Base-by-base conservation (phyloP, 169 alveolate species). In the Amoebophrya sp. region DNA sequence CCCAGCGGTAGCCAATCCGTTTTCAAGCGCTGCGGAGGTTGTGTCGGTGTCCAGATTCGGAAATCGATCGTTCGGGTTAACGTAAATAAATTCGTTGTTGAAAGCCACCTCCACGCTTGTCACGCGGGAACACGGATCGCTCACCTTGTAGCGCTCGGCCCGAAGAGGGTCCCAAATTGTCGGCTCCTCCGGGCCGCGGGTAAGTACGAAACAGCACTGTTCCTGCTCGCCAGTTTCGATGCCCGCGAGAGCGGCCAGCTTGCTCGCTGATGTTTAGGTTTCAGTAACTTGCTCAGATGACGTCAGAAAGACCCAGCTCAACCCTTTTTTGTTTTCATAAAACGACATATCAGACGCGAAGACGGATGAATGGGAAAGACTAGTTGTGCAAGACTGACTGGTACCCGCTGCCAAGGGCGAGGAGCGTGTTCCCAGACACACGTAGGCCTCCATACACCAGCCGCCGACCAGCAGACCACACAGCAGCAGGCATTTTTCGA, bases 101-200 rank as follows among this genome's bases (percentile, higher is more conserved):
- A 66, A 66, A 25, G 83, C 83, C 2, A 66, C 83, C 38, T 66
- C 83, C 32, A 66, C 83, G 35, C 38, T 1, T 18, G 35, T 0
- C 7, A 66, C 18, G 2, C 32, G 1, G 10, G 83, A 66, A 25
- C 38, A 2, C 29, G 83, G 35, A 25, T 66, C 83, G 35, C 35
- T 66, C 7, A 25, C 83, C 29, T 7, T 7, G 32, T 66, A 66
- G 83, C 83, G 83, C 83, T 66, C 83, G 39, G 83, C 29, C 32
- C 83, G 83, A 66, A 66, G 83, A 3, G 83, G 83, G 32, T 66
- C 83, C 83, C 83, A 66, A 25, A 66, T 66, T 2, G 83, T 66
- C 38, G 35, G 10, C 35, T 66, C 83, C 83, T 66, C 83, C 35
- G 35, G 32, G 83, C 83, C 83, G 29, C 83, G 83, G 10, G 83